Base-by-base conservation (phyloP, 495 filamentous ascomycete species). In the Chaetomium fimeti region DNA sequence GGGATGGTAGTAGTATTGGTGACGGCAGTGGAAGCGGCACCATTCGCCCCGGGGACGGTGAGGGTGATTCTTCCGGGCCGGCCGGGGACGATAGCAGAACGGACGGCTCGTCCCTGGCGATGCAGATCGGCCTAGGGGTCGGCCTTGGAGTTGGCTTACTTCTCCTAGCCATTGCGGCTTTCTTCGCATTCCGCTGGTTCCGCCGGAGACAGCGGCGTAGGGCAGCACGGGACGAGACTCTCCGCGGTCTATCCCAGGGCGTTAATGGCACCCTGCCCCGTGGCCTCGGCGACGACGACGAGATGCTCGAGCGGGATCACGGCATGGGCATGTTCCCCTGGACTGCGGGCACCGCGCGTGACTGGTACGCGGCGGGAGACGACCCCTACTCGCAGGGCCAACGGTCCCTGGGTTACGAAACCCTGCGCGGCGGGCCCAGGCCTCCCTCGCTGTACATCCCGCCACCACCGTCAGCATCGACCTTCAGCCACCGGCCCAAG, bases 101-200 rank as follows among this genome's bases (percentile, higher is more conserved):
- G 15, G 43, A 36, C 20, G 55, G 57, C 43, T 22, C 43, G 8
- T 54, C 20, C 60, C 48, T 2, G 16, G 56, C 51, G 24, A 48
- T 13, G 51, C 77, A 87, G 66, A 85, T 77, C 16, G 71, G 88
- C 60, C 79, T 74, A 18, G 72, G 70, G 8, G 79, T 96, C 0
- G 91, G 90, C 8, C 81, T 87, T n/a, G 91, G 93, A 0, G 65
- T 97, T 1, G 88, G 88, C 8, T 77, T 84, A 5, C 79, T 85
- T 3, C 71, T 87, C 8, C 67, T 86, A 4, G 71, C 76, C 0
- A 69, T 85, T 3, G 65, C 85, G 5, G 55, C 84, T 3, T 71
- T 24, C 11, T 13, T 62, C 4, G 65, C 25, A 13, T 25, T 60
- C 29, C 49, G 52, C n/a, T 65, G 53, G 43, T 47, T 86, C 28